Conservation (phyloP, 495 filamentous ascomycete species). For the Aspergillus carlsbadensis region DNA sequence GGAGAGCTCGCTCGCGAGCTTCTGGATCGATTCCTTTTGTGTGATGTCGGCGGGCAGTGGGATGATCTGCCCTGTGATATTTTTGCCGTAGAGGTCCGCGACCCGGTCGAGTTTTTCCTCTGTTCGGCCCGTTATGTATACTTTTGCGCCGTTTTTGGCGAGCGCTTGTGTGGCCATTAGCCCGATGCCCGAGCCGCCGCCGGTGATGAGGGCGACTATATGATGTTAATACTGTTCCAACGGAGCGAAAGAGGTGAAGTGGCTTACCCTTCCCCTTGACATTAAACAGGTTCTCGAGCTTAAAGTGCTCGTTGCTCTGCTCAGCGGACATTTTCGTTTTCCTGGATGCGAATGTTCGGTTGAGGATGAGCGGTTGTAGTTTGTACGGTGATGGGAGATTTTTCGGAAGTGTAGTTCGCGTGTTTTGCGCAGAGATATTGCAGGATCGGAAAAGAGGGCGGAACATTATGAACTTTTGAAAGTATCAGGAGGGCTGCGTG, state of each 20-base stretch:
- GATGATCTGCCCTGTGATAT: slow-evolving; percentile 55
- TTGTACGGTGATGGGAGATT: not conserved
- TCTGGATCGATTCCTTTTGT: slow-evolving; percentile 43
- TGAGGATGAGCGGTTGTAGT: not conserved
- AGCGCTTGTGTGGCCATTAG: slow-evolving; percentile 57
- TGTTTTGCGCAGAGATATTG: too few species aligned
- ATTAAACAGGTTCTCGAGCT: slow-evolving; percentile 52
- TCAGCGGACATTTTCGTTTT: slow-evolving; percentile 19
- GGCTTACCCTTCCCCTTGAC: slow-evolving; percentile 48
- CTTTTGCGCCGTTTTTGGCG: slow-evolving; percentile 58
- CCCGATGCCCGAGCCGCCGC: slow-evolving; percentile 52
- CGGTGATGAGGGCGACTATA: slow-evolving; percentile 54
- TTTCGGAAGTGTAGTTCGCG: not conserved
- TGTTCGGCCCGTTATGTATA: slow-evolving; percentile 61
- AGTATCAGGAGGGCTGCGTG: not conserved
- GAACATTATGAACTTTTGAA: not conserved
- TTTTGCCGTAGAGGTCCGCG: slow-evolving; percentile 40
- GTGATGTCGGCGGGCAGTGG: slow-evolving; percentile 53
- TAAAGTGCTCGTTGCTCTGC: slow-evolving; percentile 48
- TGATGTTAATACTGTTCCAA: too few species aligned
- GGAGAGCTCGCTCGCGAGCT: slow-evolving; percentile 44
- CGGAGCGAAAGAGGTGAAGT: slow-evolving; percentile 1
- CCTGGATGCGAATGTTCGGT: not conserved
- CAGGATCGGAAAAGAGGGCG: not conserved
- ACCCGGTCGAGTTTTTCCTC: slow-evolving; percentile 55